A percentile compares a stretch with the other conserved stretches of the same genome.
Evolutionary conservation across 345 rosid species (phyloP).

Genomic region (Dovyalis caffra): DNA sequence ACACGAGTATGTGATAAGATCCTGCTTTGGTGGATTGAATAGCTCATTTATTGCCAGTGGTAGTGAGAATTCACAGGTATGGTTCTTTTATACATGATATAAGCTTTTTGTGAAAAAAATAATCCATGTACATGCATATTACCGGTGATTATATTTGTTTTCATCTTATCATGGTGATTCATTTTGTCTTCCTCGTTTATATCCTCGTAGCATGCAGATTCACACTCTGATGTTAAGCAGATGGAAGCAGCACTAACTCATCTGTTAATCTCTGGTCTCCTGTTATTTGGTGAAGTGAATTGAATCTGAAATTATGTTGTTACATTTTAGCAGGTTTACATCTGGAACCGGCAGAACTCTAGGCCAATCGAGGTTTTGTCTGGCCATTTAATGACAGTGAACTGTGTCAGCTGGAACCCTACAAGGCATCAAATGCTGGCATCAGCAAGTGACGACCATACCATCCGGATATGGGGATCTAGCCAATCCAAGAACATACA

Average conservation of each 20-base stretch:
- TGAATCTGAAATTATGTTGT: background rate
- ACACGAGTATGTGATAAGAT: constrained; percentile 71
- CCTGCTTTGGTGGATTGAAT: constrained; percentile 85
- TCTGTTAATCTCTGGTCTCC: background rate
- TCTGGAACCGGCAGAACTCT: constrained; percentile 58
- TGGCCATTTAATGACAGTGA: constrained; percentile 80
- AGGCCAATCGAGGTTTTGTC: constrained; percentile 66
- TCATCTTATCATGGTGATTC: too few species aligned
- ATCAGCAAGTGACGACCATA: constrained; percentile 79
- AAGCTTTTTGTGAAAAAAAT: background rate
- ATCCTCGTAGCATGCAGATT: background rate
- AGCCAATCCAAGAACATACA: constrained; percentile 22
- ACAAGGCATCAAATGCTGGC: constrained; percentile 71
- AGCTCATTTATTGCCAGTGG: constrained; percentile 86
- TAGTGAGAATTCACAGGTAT: constrained; percentile 79
- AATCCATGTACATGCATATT: background rate
- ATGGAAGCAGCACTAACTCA: background rate
- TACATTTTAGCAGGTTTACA: constrained; percentile 55
- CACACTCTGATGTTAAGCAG: background rate
- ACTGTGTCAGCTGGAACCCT: constrained; percentile 90
- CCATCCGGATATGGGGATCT: constrained; percentile 82
- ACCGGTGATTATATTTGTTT: background rate
- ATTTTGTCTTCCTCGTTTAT: too few species aligned
- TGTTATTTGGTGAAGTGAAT: background rate
- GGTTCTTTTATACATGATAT: constrained; percentile 1